phyloP scores from a whole-genome alignment of 2,329 filamentous ascomycete species.

The Sclerotiophoma versabilis region DNA sequence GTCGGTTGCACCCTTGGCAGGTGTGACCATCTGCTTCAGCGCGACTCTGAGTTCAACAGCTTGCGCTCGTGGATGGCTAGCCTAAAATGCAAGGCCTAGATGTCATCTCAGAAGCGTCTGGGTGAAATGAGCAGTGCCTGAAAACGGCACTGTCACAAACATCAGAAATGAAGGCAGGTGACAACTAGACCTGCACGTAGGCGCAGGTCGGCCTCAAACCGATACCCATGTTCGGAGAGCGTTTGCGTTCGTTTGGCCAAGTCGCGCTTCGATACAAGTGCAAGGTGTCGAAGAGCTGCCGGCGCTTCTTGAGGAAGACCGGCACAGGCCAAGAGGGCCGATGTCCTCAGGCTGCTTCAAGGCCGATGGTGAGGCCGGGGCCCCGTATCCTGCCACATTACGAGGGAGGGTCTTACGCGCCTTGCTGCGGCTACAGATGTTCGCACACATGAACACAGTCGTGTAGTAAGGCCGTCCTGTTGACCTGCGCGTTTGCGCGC shows the following conservation, averaged over 20 bases:
- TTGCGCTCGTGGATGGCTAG: constrained; percentile 19
- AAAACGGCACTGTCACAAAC: not conserved
- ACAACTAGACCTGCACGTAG: not conserved
- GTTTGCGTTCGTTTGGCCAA: not conserved
- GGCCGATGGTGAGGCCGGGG: constrained; percentile 2
- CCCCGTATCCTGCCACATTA: constrained; percentile 7
- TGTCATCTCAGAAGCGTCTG: constrained; percentile 4
- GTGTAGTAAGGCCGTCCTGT: not conserved
- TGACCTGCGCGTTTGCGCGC: constrained; percentile 3
- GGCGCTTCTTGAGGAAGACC: constrained; percentile 7
- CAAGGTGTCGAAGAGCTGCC: not conserved
- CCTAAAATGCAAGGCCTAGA: constrained; percentile 12
- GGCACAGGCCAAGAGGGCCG: constrained; percentile 17
- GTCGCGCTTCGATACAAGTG: constrained; percentile 1
- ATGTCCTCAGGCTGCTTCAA: constrained; percentile 13
- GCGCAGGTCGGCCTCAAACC: not conserved
- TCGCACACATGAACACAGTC: constrained; percentile 6
- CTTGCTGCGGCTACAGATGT: constrained; percentile 12
- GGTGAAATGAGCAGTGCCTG: not conserved
- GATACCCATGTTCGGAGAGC: not conserved
- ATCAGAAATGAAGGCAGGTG: not conserved
- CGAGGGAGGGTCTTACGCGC: constrained; percentile 6
- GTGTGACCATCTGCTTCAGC: constrained; percentile 27
- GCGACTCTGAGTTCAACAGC: constrained; percentile 17
- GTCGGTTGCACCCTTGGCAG: constrained; percentile 23